Base-by-base conservation (phyloP, 129 eudicot species). In the Ambrosia trifida region DNA sequence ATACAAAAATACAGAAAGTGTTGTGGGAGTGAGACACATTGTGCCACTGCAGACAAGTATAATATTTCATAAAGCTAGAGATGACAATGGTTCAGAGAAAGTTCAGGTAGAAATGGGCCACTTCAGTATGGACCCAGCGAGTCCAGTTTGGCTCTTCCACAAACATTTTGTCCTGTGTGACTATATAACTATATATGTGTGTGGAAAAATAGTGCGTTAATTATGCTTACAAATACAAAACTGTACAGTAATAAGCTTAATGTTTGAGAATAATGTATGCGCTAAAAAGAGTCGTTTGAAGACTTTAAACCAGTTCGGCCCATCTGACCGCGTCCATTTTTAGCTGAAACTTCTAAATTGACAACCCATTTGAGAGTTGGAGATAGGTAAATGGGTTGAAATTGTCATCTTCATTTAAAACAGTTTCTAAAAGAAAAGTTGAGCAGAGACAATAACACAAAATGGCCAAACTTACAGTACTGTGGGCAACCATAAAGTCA, bases 401-500 rank as follows among this genome's bases (percentile, higher is more conserved):
- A 12, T 28, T 28, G 4, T 17, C 32, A 53, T 49, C 9, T 36
- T 19, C 41, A 53, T 18, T 53, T 53, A 53, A 4, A 53, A 20
- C 9, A 8, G 7, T 38, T 41, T 38, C 7, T 7, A 14, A 41
- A 57, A 9, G 13, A 9, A 2, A 10, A 12, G 14, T 33, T 18
- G 9, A 11, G n/a, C 43, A 1, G 12, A 59, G 65, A 31, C 72
- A 33, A 19, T 50, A 6, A n/a, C 16, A 73, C 36, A 47, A 38
- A 61, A 54, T 28, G 64, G 16, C 35, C 20, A 33, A 70, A 79
- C 96, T 78, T 83, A 94, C 98, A 73, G 80, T 84, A 73, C 81
- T 76, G 72, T 90, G 96, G 41, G 79, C 81, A 67, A 76, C 75
- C 83, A 94, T 66, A 59, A 89, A 90, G 79, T 94, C 97, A 64